Evolutionary conservation across 164 flowering plant species (phyloP).

Genomic region (Aristolochia contorta): DNA sequence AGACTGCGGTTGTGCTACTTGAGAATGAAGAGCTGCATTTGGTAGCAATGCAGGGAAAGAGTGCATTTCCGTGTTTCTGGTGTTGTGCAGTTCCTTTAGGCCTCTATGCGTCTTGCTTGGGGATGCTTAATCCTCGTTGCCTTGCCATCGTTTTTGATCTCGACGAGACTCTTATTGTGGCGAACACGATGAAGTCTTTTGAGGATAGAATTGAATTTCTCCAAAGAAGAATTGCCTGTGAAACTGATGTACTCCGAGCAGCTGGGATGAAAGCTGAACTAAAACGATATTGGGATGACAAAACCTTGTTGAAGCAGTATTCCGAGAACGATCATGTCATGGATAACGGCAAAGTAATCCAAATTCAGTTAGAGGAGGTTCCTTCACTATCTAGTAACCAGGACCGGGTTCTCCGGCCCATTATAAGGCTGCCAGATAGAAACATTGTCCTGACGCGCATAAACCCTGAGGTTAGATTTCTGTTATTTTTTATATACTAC

Average conservation of each 20-base stretch:
- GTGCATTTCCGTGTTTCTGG: conserved; percentile 81
- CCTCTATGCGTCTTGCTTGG: conserved; percentile 52
- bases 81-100: conserved; percentile 56
- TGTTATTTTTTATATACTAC: no score
- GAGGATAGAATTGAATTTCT: conserved; percentile 83
- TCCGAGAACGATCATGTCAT: conserved; percentile 54
- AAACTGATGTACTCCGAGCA: conserved; percentile 47
- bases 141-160: conserved; percentile 90
- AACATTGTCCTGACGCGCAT: conserved; percentile 88
- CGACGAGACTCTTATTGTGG: conserved; percentile 96
- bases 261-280: conserved; percentile 76
- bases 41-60: conserved; percentile 91
- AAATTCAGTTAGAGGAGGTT: conserved; percentile 70
- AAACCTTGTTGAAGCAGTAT: conserved; percentile 74
- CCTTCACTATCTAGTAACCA: conserved; percentile 34
- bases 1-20: conserved; percentile 84
- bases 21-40: conserved; percentile 80
- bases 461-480: conserved; percentile 82
- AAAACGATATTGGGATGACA: conserved; percentile 73
- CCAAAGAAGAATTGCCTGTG: conserved; percentile 51
- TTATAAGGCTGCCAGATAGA: conserved; percentile 76
- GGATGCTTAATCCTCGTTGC: conserved; percentile 77
- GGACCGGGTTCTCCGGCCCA: conserved; percentile 58
- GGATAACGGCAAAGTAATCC: conserved; percentile 57
- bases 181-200: conserved; percentile 92